Conservation (phyloP, 768 basidiomycete species). For the Lentinula detonsa region DNA sequence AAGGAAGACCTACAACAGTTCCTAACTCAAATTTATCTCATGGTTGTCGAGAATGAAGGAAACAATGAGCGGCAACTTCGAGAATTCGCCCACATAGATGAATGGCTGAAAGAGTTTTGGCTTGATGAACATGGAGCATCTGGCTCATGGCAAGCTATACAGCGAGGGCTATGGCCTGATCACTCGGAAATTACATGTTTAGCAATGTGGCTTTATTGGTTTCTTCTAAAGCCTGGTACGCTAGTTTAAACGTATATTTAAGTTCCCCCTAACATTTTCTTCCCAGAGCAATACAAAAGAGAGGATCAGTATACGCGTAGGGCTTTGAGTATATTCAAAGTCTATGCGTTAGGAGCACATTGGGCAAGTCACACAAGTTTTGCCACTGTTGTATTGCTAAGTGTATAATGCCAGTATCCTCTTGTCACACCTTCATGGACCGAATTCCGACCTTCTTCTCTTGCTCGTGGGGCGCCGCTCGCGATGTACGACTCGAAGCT, state of each 20-base stretch:
- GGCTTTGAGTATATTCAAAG: slow-evolving; percentile 46
- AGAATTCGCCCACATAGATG: slow-evolving; percentile 57
- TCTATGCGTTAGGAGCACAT: slow-evolving; percentile 66
- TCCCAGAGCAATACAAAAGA: slow-evolving; percentile 42
- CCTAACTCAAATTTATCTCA: slow-evolving; percentile 64
- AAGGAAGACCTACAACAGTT: slow-evolving; percentile 31
- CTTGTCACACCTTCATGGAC: slow-evolving; percentile 54
- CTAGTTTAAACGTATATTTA: slow-evolving; percentile 2
- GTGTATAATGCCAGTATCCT: slow-evolving; percentile 42
- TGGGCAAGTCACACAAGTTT: slow-evolving; percentile 30
- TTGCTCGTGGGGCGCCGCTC: slow-evolving; percentile 13
- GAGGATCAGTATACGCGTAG: slow-evolving; percentile 34
- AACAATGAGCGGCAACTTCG: slow-evolving; percentile 66
- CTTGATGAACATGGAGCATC: slow-evolving; percentile 57
- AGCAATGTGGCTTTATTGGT: slow-evolving; percentile 80
- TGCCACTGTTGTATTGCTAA: neutral
- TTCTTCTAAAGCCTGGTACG: slow-evolving; percentile 58
- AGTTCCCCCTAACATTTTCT: neutral
- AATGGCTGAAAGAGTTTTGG: slow-evolving; percentile 65
- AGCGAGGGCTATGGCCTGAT: slow-evolving; percentile 49
- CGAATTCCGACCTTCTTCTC: slow-evolving; percentile 39
- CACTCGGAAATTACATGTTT: slow-evolving; percentile 47
- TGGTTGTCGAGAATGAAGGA: slow-evolving; percentile 80
- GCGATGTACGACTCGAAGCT: slow-evolving; percentile 42
- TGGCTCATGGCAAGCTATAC: slow-evolving; percentile 32